Evolutionary conservation across 2,329 filamentous ascomycete genomes (phyloP), one percentile per base, ranked within the genome.

Genomic region (Neonectria coccinea): DNA sequence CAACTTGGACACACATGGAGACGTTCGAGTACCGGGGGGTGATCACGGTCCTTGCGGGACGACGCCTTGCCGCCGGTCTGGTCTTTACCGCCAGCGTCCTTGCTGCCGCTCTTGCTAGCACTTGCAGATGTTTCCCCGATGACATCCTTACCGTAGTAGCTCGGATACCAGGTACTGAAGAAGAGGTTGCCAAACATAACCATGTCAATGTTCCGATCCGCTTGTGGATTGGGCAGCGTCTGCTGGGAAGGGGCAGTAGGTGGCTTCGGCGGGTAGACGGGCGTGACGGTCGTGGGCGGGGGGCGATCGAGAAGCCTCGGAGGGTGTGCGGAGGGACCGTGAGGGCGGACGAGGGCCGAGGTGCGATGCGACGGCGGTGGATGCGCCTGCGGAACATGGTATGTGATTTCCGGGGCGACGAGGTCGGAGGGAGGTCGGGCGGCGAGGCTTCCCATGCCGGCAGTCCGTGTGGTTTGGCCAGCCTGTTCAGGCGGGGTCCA

Each of bases 151-250:
- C 84, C 84, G 78, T 97, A 97, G 78, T 94, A 96, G 16, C 93
- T 97, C 8, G 94, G 93, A 78, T 96, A 97, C 94, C 94, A 97
- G 3, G 94, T 92, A 72, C 90, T 89, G 81, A 97, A 97, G 73
- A 90, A 89, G 33, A 96, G 84, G 73, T 94, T 89, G 5, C 94
- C 95, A 66, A 97, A 84, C 59, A 97, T 90, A 56, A 97, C 92
- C 76, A 93, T 92, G 75, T 93, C 89, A 69, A 97, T 91, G 77
- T 97, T 97, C 62, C 92, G 91, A 71, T 91, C 89, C 10, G 84
- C 76, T 39, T 79, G 78, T 1, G 78, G 80, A 6, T 80, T 79
- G 1, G 78, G 36, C 9, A 54, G 36, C 33, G 36, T 27, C 14
- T 20, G 36, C 14, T 64, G 56, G 2, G 55, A 50, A 20, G 31